These are phyloP conservation scores for Tulasnella sp. DNA, from an alignment of 768 basidiomycete genomes.

Conservation along the genomic window DNA sequence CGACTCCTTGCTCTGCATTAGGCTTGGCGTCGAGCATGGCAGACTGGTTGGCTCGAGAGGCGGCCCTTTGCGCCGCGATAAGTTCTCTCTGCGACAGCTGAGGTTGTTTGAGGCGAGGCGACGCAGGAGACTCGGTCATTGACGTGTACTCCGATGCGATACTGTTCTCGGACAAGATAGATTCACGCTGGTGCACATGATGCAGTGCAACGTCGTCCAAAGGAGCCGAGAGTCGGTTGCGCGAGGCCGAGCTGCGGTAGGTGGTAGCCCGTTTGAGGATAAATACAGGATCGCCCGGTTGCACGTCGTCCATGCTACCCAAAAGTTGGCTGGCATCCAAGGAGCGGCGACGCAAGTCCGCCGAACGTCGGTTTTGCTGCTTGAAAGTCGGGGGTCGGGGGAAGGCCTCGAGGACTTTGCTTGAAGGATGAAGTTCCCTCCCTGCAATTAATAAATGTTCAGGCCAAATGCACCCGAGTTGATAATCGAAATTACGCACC, in stretches of 20 bases:
- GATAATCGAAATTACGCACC: conserved; percentile 36
- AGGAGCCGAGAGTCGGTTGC: conserved; percentile 60
- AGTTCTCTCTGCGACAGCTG: conserved; percentile 66
- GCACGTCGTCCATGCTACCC: conserved; percentile 62
- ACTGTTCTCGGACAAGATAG: conserved; percentile 12
- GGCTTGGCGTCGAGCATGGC: conserved; percentile 71
- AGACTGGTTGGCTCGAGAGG: conserved; percentile 71
- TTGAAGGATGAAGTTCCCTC: conserved; percentile 63
- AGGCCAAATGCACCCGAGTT: too few relatives aligned
- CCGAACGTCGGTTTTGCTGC: conserved; percentile 45
- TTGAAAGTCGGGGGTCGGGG: conserved; percentile 60
- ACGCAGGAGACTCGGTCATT: conserved; percentile 1
- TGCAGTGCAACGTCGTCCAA: conserved; percentile 76
- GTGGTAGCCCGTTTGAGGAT: conserved; percentile 72
- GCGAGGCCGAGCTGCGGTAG: conserved; percentile 51
- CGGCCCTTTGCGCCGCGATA: conserved; percentile 86
- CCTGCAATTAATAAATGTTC: conserved; percentile 36
- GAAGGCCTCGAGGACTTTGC: conserved; percentile 77
- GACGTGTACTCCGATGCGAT: conserved; percentile 14
- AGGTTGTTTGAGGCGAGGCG: not conserved
- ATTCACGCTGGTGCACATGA: conserved; percentile 40
- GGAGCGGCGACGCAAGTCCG: conserved; percentile 70
- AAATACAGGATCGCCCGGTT: conserved; percentile 77
- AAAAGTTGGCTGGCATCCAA: conserved; percentile 65
- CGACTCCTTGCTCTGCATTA: conserved; percentile 69